These are phyloP conservation scores for Tilletia caries DNA, from an alignment of 1,284 basidiomycete species.

Conservation along the genomic window DNA sequence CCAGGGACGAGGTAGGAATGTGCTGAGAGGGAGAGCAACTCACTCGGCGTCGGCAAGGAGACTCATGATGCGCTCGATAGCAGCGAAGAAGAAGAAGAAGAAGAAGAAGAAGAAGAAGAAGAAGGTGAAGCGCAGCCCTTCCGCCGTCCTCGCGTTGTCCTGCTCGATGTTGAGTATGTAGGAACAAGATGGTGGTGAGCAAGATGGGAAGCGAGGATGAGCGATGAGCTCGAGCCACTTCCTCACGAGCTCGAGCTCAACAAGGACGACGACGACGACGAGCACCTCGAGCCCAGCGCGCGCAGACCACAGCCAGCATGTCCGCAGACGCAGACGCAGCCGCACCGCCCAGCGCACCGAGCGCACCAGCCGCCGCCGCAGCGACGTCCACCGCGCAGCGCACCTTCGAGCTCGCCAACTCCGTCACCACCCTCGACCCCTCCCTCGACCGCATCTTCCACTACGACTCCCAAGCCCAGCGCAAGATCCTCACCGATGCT, in stretches of 20 bases:
- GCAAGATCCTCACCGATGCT: conserved; percentile 65
- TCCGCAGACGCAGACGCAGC: not conserved
- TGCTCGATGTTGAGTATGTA: no score
- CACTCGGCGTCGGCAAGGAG: conserved; percentile 11
- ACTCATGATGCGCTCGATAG: conserved; percentile 1
- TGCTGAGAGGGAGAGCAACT: not conserved
- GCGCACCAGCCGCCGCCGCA: not conserved
- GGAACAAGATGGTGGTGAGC: no score
- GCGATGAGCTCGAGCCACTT: conserved; percentile 4
- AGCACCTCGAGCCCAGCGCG: not conserved
- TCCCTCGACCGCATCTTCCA: conserved; percentile 45
- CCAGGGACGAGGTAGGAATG: not conserved
- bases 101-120: no score
- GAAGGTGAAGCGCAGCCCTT: no score
- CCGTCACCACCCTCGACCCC: conserved; percentile 58
- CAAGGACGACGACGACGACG: not conserved
- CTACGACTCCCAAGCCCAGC: conserved; percentile 73
- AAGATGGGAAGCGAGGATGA: no score
- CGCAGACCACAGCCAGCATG: conserved; percentile 3
- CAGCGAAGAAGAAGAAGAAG: no score
- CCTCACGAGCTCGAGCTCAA: not conserved
- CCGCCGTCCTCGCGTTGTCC: no score
- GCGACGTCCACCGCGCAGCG: conserved; percentile 65
- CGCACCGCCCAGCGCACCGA: no score
- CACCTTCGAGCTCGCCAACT: conserved; percentile 79